Conservation (phyloP, 2,329 filamentous ascomycete genomes). For the Penicillium sp. region DNA sequence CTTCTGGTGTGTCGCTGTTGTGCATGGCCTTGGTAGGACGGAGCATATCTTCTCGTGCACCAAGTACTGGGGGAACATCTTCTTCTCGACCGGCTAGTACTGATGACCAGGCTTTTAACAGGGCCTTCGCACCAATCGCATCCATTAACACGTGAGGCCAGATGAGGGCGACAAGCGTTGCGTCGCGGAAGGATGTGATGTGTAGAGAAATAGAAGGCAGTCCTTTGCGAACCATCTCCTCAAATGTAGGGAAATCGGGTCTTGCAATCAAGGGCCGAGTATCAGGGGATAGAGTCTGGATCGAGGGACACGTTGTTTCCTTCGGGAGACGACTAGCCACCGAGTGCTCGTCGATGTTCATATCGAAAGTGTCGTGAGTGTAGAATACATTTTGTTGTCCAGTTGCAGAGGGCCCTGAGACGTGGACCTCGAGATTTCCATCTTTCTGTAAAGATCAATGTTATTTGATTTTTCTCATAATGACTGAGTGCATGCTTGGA, state of each 20-base stretch:
- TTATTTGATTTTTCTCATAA: not conserved
- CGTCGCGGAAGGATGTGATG: constrained; percentile 12
- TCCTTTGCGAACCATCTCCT: constrained; percentile 3
- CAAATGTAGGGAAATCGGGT: constrained; percentile 6
- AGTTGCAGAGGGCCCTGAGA: not conserved
- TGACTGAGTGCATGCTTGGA: not conserved
- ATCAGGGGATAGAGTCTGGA: constrained; percentile 7
- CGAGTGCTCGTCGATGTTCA: constrained; percentile 9
- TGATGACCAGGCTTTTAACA: constrained; percentile 10
- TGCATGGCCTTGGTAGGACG: not conserved
- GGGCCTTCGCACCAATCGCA: constrained; percentile 5
- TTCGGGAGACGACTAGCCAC: constrained; percentile 6
- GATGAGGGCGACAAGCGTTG: constrained; percentile 8
- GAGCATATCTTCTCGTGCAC: constrained; percentile 12
- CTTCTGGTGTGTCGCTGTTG: not conserved
- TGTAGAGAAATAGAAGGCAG: constrained; percentile 9
- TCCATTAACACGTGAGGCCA: constrained; percentile 18
- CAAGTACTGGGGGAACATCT: constrained; percentile 3
- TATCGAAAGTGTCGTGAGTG: constrained; percentile 9
- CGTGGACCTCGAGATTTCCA: constrained; percentile 5
- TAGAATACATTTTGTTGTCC: constrained; percentile 7
- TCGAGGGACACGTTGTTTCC: constrained; percentile 5
- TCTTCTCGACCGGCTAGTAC: constrained; percentile 9
- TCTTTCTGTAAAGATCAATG: not conserved
- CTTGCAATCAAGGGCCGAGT: constrained; percentile 10